These are phyloP conservation scores for Castanea crenata DNA, from an alignment of 306 rosid species.

Conservation along the genomic window DNA sequence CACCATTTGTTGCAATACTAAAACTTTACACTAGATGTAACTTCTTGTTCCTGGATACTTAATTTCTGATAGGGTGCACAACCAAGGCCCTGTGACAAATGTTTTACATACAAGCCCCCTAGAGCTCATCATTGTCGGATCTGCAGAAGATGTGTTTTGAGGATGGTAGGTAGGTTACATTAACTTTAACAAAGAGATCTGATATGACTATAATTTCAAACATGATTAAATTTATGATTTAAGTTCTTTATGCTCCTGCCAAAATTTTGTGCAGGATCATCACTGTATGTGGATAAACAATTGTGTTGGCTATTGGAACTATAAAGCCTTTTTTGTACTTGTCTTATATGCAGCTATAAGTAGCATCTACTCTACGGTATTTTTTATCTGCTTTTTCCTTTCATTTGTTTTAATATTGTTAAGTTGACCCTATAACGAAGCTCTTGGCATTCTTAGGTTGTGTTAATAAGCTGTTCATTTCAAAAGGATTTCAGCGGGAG, in stretches of 20 bases:
- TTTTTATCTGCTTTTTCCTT: conserved; percentile 23
- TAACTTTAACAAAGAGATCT: background rate
- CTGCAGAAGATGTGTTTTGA: conserved; percentile 85
- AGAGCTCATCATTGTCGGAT: conserved; percentile 95
- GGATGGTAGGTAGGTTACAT: conserved; percentile 69
- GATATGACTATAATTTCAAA: conserved; percentile 2
- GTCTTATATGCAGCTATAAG: conserved; percentile 50
- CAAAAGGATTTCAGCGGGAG: conserved; percentile 51
- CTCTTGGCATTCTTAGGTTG: conserved; percentile 37
- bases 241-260: conserved; percentile 3
- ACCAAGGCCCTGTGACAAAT: conserved; percentile 67
- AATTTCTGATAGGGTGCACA: conserved; percentile 39
- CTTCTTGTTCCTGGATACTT: conserved; percentile 9
- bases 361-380: conserved; percentile 64
- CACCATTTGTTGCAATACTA: background rate
- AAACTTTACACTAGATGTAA: conserved; percentile 7
- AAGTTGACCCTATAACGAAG: conserved; percentile 15
- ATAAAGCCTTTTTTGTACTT: conserved; percentile 70
- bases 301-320: conserved; percentile 91
- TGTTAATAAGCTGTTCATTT: conserved; percentile 48
- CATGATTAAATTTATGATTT: background rate
- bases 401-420: conserved; percentile 4
- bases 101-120: conserved; percentile 74
- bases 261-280: conserved; percentile 74
- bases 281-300: conserved; percentile 90